Evolutionary conservation across 371 early-diverging fungal species (phyloP).

Genomic region (Mucor irregularis): DNA sequence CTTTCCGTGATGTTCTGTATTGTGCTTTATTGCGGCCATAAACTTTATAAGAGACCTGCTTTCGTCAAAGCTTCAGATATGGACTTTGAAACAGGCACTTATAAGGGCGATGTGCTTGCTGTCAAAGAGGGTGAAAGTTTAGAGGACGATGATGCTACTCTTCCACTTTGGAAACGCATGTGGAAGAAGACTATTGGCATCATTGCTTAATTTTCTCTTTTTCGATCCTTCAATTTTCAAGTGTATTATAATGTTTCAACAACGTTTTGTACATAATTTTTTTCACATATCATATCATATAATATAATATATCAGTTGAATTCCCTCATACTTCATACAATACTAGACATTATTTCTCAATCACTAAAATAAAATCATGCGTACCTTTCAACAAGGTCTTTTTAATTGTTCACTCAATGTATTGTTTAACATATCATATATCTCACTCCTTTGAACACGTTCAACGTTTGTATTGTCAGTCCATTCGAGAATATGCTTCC

Average conservation of each 20-base stretch:
- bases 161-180: conserved; percentile 21
- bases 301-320: too few species aligned
- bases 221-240: neutral
- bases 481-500: too few species aligned
- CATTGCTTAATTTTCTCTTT: conserved; percentile 27
- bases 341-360: too few species aligned
- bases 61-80: conserved; percentile 29
- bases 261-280: conserved; percentile 1
- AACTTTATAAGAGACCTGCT: conserved; percentile 28
- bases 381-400: too few species aligned
- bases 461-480: too few species aligned
- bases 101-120: conserved; percentile 12
- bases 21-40: conserved; percentile 50
- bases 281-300: neutral
- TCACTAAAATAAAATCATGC: too few species aligned
- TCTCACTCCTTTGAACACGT: too few species aligned
- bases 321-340: too few species aligned
- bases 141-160: conserved; percentile 8
- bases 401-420: too few species aligned
- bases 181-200: conserved; percentile 12
- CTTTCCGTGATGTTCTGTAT: conserved; percentile 50
- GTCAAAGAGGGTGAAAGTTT: conserved; percentile 8
- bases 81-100: conserved; percentile 39
- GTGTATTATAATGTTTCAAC: neutral
- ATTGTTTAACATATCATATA: too few species aligned